These are phyloP conservation scores for Solanum bulbocastanum DNA, from an alignment of 257 asterid species.

Conservation along the genomic window DNA sequence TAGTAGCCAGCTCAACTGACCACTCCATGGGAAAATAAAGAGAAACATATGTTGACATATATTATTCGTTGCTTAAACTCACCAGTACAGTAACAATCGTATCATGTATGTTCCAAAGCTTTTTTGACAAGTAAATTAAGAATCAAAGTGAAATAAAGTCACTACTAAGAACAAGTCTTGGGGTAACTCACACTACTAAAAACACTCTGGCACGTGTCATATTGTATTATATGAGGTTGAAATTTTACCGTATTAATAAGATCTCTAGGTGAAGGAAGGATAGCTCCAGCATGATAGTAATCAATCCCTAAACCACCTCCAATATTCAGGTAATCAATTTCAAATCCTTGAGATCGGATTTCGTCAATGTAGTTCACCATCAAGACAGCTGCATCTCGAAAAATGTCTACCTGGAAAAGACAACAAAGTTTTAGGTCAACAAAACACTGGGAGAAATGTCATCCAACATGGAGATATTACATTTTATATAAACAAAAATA, in stretches of 20 bases:
- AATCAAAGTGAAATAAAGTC: not conserved
- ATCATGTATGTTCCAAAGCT: not conserved
- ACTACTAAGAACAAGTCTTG: not conserved
- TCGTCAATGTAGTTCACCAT: slow-evolving; percentile 90
- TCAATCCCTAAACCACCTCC: slow-evolving; percentile 99
- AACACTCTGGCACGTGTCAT: not conserved
- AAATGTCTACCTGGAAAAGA: slow-evolving; percentile 75
- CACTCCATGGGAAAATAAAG: not conserved
- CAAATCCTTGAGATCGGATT: slow-evolving; percentile 91
- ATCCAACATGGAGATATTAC: not conserved
- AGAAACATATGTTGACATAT: not conserved
- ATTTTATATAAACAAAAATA: not conserved
- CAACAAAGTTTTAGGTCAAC: not conserved
- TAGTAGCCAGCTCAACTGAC: not conserved
- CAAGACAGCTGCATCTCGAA: slow-evolving; percentile 88
- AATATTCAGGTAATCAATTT: slow-evolving; percentile 70
- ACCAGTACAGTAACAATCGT: not conserved
- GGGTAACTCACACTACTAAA: not conserved
- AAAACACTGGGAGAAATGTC: not conserved
- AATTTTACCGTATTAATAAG: slow-evolving; percentile 72
- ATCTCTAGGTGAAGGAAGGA: slow-evolving; percentile 89
- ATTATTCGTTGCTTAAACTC: not conserved
- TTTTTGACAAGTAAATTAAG: not conserved
- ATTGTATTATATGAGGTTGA: not conserved
- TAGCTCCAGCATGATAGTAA: slow-evolving; percentile 81